phyloP scores from a whole-genome alignment of 495 filamentous ascomycete species.

The Aspergillus indologenus region DNA sequence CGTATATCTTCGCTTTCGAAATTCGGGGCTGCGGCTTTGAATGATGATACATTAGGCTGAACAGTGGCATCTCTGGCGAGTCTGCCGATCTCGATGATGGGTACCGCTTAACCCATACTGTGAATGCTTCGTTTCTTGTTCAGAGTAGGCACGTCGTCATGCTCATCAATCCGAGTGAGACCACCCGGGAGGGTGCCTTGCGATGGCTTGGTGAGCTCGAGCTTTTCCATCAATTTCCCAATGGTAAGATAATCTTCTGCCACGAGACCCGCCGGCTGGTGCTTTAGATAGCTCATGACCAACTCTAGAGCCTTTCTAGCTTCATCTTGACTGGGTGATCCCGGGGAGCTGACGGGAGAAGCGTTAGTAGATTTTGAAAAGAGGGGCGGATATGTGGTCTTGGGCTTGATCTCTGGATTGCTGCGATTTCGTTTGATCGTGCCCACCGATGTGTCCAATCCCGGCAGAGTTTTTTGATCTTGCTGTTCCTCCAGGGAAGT shows the following conservation, averaged over 20 bases:
- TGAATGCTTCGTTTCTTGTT: slow-evolving; percentile 56
- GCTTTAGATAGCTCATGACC: slow-evolving; percentile 79
- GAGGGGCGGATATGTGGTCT: slow-evolving; percentile 48
- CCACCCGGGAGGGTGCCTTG: slow-evolving; percentile 61
- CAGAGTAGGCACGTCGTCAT: slow-evolving; percentile 37
- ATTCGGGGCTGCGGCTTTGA: background rate
- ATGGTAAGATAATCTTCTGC: slow-evolving; percentile 82
- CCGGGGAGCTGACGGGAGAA: slow-evolving; percentile 39
- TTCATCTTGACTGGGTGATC: slow-evolving; percentile 86
- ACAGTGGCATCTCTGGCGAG: background rate
- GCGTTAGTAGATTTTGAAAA: slow-evolving; percentile 36
- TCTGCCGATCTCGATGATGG: background rate
- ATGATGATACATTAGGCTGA: background rate
- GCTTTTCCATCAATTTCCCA: slow-evolving; percentile 80
- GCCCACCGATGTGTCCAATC: slow-evolving; percentile 25
- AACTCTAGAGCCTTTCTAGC: slow-evolving; percentile 81
- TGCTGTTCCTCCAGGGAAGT: slow-evolving; percentile 53
- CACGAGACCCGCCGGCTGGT: slow-evolving; percentile 63
- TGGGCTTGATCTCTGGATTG: slow-evolving; percentile 44
- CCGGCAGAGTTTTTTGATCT: slow-evolving; percentile 16
- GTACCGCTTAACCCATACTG: slow-evolving; percentile 30
- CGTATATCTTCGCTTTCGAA: background rate
- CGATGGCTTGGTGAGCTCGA: slow-evolving; percentile 64
- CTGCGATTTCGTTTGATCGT: slow-evolving; percentile 45
- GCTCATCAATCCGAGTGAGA: slow-evolving; percentile 61